Base-by-base conservation (phyloP, 345 rosid species). In the Hypericum androsaemum region DNA sequence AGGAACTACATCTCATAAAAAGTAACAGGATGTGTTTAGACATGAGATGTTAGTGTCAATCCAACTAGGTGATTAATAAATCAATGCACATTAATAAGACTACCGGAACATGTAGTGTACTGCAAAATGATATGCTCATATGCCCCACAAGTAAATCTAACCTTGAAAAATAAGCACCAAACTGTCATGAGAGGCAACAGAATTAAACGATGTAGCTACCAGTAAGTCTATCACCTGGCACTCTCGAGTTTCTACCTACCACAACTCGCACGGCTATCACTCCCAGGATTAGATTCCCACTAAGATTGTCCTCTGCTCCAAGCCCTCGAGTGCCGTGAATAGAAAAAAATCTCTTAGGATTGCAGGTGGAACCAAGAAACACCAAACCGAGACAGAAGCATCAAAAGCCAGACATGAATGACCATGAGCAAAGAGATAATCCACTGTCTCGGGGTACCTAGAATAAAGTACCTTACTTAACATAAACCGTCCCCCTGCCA, bases 391-490 rank as follows among this genome's bases (percentile, higher is more conserved):
- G 84, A 80, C 73, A 77, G 70, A 77, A 77, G 69, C 51, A 67
- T 49, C 54, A 50, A 63, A 56, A 64, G 56, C 63, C 62, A 74
- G 73, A 74, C 57, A 66, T 60, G 57, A 46, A 47, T 41, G 35
- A 60, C 50, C 54, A 32, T 39, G 57, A 45, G 41, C 17, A 52
- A 22, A 63, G 58, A 60, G 55, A 71, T 64, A 67, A 71, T 71
- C 73, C 53, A 50, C 84, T 76, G 79, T 74, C 85, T 77, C 75
- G 54, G 61, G 79, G 73, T 68, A 63, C 77, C 78, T 71, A 62
- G 69, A 67, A 76, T 55, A 68, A 68, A 59, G 57, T 64, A 68
- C 60, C 72, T 64, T 71, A 56, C 64, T 54, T 64, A 73, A 70
- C 44, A 79, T 64, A 61, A 65, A 57, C 63, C 67, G 68, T 64